Evolutionary conservation across 495 filamentous ascomycete species (phyloP).

Genomic region (Tuber magnatum): DNA sequence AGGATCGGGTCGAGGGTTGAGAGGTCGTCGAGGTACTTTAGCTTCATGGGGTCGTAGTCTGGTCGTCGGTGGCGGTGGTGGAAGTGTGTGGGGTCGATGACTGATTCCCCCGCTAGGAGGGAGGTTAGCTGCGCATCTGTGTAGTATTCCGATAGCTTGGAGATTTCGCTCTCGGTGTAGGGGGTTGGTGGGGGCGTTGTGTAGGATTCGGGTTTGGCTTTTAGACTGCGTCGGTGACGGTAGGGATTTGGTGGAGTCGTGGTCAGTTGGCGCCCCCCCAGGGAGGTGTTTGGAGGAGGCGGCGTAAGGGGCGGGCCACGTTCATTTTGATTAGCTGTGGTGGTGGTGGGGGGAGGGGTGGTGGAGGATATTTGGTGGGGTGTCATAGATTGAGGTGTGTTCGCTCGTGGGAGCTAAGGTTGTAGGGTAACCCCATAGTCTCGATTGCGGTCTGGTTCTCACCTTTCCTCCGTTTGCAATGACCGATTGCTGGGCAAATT

Average conservation of each 20-base stretch:
- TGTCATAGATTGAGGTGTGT: conserved; percentile 21
- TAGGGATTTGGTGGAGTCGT: conserved; percentile 46
- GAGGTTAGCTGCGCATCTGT: conserved; percentile 73
- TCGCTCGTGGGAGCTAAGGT: conserved; percentile 21
- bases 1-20: conserved; percentile 65
- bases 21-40: conserved; percentile 83
- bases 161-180: conserved; percentile 60
- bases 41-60: conserved; percentile 60
- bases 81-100: conserved; percentile 72
- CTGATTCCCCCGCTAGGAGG: conserved; percentile 75
- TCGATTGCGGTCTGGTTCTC: background rate
- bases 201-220: conserved; percentile 43
- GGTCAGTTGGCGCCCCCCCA: conserved; percentile 46
- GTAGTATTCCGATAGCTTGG: conserved; percentile 58
- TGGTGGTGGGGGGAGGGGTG: background rate
- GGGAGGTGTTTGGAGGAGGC: conserved; percentile 45
- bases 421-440: conserved; percentile 10
- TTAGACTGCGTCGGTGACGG: conserved; percentile 48
- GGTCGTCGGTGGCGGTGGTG: conserved; percentile 57
- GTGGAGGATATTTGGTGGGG: conserved; percentile 10
- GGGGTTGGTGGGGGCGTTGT: conserved; percentile 38
- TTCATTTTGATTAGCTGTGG: conserved; percentile 47
- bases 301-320: conserved; percentile 53
- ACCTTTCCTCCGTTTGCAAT: background rate
- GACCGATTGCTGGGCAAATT: background rate